Percentiles rank a stretch among this genome's conserved stretches.
Conservation (phyloP, 495 filamentous ascomycete genomes). For the Letharia lupina region DNA sequence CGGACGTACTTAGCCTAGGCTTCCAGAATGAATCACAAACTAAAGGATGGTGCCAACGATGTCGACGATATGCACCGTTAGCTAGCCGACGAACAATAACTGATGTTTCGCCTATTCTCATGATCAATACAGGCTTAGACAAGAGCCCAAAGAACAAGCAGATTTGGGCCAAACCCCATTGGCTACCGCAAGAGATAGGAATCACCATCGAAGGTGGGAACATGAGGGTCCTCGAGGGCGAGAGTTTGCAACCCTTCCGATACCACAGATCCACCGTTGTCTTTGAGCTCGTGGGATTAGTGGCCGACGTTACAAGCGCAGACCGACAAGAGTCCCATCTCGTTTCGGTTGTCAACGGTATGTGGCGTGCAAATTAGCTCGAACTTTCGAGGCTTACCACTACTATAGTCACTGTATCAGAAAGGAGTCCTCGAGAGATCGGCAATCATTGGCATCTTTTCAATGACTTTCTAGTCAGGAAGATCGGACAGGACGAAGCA, state of each 20-base stretch:
- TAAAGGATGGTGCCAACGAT: conserved; percentile 84
- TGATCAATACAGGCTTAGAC: conserved; percentile 68
- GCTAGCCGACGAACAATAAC: conserved; percentile 70
- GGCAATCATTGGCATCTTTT: conserved; percentile 82
- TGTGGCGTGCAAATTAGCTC: not conserved
- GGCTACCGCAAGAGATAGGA: conserved; percentile 88
- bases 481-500: conserved; percentile 71
- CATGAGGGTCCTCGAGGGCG: conserved; percentile 83
- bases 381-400: not conserved
- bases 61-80: conserved; percentile 76
- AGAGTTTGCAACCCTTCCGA: conserved; percentile 56
- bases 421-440: conserved; percentile 38
- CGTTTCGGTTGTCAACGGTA: conserved; percentile 79
- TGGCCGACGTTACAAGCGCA: conserved; percentile 76
- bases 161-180: conserved; percentile 78
- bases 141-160: conserved; percentile 61
- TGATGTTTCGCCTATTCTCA: conserved; percentile 68
- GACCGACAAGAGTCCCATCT: conserved; percentile 82
- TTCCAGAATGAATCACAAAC: conserved; percentile 75
- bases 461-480: conserved; percentile 90
- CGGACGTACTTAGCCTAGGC: conserved; percentile 73
- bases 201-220: conserved; percentile 72
- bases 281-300: conserved; percentile 87
- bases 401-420: conserved; percentile 60
- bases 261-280: conserved; percentile 58